Evolutionary conservation across 2,329 filamentous ascomycete species (phyloP).

Genomic region (Neonectria punicea): DNA sequence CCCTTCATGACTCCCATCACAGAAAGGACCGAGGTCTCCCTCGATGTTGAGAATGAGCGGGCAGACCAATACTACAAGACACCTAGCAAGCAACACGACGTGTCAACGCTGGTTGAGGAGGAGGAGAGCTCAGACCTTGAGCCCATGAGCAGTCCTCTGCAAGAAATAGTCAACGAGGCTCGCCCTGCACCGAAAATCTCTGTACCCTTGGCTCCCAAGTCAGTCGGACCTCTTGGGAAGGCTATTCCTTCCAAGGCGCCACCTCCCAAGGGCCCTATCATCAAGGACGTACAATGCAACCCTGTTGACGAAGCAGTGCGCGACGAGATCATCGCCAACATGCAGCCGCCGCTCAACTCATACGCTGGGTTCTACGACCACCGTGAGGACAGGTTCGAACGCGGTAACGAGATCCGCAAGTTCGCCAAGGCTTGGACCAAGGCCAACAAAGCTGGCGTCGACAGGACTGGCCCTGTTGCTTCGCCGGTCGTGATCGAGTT

Average conservation of each 20-base stretch:
- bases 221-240: constrained; percentile 48
- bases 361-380: constrained; percentile 87
- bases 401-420: constrained; percentile 80
- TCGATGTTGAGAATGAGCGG: constrained; percentile 73
- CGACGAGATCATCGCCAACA: constrained; percentile 76
- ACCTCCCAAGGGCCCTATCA: constrained; percentile 74
- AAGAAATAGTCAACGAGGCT: constrained; percentile 68
- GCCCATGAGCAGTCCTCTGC: constrained; percentile 76
- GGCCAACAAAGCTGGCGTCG: constrained; percentile 65
- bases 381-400: constrained; percentile 69
- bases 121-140: constrained; percentile 50
- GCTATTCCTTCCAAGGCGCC: constrained; percentile 51
- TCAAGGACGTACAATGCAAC: constrained; percentile 87
- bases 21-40: constrained; percentile 90
- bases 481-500: constrained; percentile 76
- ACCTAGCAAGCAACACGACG: constrained; percentile 69
- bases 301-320: constrained; percentile 84
- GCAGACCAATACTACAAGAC: constrained; percentile 75
- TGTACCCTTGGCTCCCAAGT: constrained; percentile 60
- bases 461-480: constrained; percentile 68
- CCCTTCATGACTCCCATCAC: constrained; percentile 99
- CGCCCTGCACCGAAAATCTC: constrained; percentile 59
- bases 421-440: constrained; percentile 76
- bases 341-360: constrained; percentile 76
- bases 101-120: constrained; percentile 42